Evolutionary conservation across 2,329 filamentous ascomycete genomes (phyloP).

Genomic region (Sporothrix schenckii): DNA sequence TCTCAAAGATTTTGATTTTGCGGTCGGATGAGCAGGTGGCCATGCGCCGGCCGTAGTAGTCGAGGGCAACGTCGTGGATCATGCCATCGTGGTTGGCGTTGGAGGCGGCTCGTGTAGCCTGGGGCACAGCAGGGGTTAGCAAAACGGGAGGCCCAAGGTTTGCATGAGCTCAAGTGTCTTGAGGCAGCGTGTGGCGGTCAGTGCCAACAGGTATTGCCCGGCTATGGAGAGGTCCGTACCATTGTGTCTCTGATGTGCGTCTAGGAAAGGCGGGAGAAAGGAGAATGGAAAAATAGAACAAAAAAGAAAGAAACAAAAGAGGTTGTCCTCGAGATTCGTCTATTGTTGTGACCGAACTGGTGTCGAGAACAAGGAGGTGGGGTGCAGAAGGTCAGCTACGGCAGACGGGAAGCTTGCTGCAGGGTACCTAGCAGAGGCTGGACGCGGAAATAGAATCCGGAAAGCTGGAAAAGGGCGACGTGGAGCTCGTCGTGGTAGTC

Average conservation of each 20-base stretch:
- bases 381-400: neutral
- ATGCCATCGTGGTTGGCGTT: slow-evolving; percentile 96
- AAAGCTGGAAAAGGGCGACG: neutral
- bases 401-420: neutral
- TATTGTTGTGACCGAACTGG: slow-evolving; percentile 3
- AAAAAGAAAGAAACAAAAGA: neutral
- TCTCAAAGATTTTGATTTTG: slow-evolving; percentile 99
- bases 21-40: slow-evolving; percentile 98
- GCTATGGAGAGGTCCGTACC: neutral
- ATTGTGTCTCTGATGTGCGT: slow-evolving; percentile 20
- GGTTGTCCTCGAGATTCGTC: neutral
- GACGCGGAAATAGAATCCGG: slow-evolving; percentile 4
- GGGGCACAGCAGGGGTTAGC: neutral
- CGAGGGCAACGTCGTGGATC: slow-evolving; percentile 99
- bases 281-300: neutral
- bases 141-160: neutral
- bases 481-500: slow-evolving; percentile 18
- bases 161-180: neutral
- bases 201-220: neutral
- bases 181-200: neutral
- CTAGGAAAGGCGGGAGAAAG: neutral
- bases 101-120: slow-evolving; percentile 65
- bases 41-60: slow-evolving; percentile 95
- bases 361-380: slow-evolving; percentile 10
- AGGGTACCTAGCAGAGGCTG: neutral